phyloP scores from a whole-genome alignment of 768 basidiomycete species.

The Pleurotus giganteus region DNA sequence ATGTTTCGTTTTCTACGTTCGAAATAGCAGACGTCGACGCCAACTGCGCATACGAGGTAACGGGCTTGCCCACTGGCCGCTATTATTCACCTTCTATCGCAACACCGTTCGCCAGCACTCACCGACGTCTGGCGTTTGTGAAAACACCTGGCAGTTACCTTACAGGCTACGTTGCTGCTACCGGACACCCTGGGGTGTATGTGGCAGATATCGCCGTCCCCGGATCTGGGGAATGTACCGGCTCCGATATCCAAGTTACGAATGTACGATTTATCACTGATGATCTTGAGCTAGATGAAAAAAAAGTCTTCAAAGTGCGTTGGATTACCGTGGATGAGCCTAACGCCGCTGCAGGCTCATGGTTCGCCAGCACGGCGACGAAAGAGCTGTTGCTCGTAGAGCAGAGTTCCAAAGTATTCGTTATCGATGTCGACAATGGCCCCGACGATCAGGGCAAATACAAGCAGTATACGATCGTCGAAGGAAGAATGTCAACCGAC shows the following conservation, averaged over 20 bases:
- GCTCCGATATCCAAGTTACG: constrained; percentile 33
- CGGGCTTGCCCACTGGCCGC: constrained; percentile 60
- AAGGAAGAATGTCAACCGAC: constrained; percentile 58
- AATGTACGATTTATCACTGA: constrained; percentile 51
- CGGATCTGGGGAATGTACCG: background rate
- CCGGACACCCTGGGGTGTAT: constrained; percentile 62
- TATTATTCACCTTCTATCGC: constrained; percentile 62
- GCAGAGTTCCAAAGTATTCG: constrained; percentile 45
- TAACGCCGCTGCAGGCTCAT: background rate
- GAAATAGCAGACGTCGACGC: constrained; percentile 57
- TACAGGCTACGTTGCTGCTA: constrained; percentile 65
- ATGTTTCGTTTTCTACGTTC: constrained; percentile 57
- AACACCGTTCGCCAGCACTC: constrained; percentile 31
- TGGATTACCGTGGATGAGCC: constrained; percentile 35
- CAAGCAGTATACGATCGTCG: constrained; percentile 44
- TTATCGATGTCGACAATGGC: constrained; percentile 48
- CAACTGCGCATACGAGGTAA: constrained; percentile 44
- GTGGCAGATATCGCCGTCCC: constrained; percentile 58
- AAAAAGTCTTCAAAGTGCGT: constrained; percentile 39
- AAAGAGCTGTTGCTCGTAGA: constrained; percentile 54
- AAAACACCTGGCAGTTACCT: constrained; percentile 59
- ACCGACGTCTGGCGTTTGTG: constrained; percentile 58
- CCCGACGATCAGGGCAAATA: constrained; percentile 48
- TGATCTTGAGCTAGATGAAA: constrained; percentile 43
- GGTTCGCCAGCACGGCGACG: constrained; percentile 32